A percentile compares a stretch with the other conserved stretches of the same genome.
Evolutionary conservation across 768 basidiomycete genomes (phyloP).

Genomic region (Tricholoma furcatifolium): DNA sequence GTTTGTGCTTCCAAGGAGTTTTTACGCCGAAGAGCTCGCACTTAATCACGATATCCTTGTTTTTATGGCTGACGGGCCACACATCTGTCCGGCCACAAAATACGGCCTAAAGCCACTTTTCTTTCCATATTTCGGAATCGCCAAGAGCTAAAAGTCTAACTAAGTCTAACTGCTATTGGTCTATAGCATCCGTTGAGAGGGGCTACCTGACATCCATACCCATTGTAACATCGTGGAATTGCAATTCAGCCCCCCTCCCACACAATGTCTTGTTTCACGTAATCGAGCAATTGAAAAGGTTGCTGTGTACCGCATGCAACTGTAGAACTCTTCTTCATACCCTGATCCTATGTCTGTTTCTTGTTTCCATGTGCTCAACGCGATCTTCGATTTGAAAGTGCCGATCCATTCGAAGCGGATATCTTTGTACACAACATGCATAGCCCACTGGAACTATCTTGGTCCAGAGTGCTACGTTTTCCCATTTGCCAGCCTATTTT

Average conservation of each 20-base stretch:
- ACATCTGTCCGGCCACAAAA: no score
- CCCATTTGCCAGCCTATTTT: background rate
- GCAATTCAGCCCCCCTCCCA: background rate
- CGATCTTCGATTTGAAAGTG: background rate
- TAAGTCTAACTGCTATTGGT: no score
- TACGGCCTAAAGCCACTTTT: no score
- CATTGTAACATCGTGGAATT: background rate
- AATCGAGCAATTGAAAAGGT: no score
- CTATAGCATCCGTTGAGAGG: no score
- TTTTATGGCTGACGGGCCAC: no score
- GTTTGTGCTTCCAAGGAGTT: background rate
- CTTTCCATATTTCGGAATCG: no score
- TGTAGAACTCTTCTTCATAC: background rate
- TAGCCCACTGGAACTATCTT: background rate
- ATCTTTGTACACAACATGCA: background rate
- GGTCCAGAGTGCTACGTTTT: background rate
- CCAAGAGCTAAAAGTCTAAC: no score
- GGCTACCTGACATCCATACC: no score
- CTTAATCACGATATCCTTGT: no score
- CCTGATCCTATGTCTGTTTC: background rate
- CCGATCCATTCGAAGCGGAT: background rate
- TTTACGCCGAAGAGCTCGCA: conserved; percentile 1
- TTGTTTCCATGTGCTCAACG: background rate
- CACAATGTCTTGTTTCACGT: background rate
- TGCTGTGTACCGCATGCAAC: background rate